These are phyloP conservation scores for Populus ilicifolia DNA, from an alignment of 345 rosid species.

Conservation along the genomic window DNA sequence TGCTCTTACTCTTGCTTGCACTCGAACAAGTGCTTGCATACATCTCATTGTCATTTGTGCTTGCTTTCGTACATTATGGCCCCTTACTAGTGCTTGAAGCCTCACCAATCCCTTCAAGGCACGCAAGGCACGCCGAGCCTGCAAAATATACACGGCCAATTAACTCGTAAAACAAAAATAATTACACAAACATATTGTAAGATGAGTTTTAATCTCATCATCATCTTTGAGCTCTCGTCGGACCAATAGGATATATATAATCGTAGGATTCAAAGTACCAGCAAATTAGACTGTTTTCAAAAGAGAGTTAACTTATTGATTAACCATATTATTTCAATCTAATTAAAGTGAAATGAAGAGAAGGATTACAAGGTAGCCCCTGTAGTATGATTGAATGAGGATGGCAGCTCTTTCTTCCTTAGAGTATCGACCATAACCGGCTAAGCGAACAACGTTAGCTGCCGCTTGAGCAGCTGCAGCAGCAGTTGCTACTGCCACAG, in stretches of 20 bases:
- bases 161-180: neutral
- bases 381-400: conserved; percentile 70
- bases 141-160: neutral
- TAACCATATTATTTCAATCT: neutral
- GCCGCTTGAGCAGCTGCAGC: conserved; percentile 98
- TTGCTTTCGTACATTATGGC: conserved; percentile 88
- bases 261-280: neutral
- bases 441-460: conserved; percentile 80
- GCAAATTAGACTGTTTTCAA: neutral
- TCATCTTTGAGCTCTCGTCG: too few species aligned
- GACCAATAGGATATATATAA: too few species aligned
- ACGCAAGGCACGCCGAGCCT: conserved; percentile 93
- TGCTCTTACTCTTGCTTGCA: conserved; percentile 84
- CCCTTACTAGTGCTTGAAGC: conserved; percentile 92
- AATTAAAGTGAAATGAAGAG: neutral
- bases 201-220: neutral
- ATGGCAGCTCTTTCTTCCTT: conserved; percentile 87
- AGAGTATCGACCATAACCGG: conserved; percentile 74
- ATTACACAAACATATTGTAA: neutral
- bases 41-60: conserved; percentile 97
- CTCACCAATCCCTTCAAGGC: conserved; percentile 91
- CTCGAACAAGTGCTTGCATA: conserved; percentile 95
- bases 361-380: conserved; percentile 74
- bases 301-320: neutral
- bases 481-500: conserved; percentile 88